Evolutionary conservation across 495 filamentous ascomycete genomes (phyloP).

Genomic region (Thermothielavioides terrestris): DNA sequence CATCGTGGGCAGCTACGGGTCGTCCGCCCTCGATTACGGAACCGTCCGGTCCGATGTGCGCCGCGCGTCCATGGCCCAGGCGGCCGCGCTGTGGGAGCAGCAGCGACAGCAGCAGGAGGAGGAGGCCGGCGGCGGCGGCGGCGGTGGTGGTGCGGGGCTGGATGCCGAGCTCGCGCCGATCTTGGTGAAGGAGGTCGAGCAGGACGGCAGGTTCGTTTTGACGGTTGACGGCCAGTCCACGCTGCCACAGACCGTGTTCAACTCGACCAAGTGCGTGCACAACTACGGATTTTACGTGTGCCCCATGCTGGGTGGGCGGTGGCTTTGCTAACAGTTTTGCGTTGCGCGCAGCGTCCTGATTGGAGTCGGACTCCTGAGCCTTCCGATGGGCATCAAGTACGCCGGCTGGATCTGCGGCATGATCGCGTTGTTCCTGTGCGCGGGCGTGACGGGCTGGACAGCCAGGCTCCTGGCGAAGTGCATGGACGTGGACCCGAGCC

Average conservation of each 20-base stretch:
- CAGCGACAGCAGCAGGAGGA: too few relatives aligned
- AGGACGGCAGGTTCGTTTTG: constrained; percentile 76
- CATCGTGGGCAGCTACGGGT: constrained; percentile 58
- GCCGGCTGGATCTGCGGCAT: constrained; percentile 86
- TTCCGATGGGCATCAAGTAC: constrained; percentile 85
- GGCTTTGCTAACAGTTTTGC: constrained; percentile 15
- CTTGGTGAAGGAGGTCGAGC: constrained; percentile 76
- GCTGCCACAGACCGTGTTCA: constrained; percentile 90
- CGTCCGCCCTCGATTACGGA: constrained; percentile 58
- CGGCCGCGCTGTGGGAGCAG: constrained; percentile 61
- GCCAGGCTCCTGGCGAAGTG: constrained; percentile 81
- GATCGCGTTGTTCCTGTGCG: constrained; percentile 61
- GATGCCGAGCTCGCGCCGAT: constrained; percentile 69
- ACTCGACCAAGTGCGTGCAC: constrained; percentile 80
- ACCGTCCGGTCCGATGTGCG: constrained; percentile 61
- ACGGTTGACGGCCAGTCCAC: constrained; percentile 87
- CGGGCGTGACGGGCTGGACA: constrained; percentile 73
- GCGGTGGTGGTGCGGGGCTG: too few relatives aligned
- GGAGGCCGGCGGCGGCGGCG: constrained; percentile 33
- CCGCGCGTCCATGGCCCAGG: constrained; percentile 60
- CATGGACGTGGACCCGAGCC: constrained; percentile 64
- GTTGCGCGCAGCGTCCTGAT: constrained; percentile 55
- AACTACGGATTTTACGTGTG: neutral
- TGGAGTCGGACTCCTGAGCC: constrained; percentile 78
- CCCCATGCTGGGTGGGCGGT: neutral